Percentiles rank a stretch among this genome's conserved stretches.
These are phyloP conservation scores for Eucalyptus regnans DNA, from an alignment of 345 rosid species.

Conservation along the genomic window DNA sequence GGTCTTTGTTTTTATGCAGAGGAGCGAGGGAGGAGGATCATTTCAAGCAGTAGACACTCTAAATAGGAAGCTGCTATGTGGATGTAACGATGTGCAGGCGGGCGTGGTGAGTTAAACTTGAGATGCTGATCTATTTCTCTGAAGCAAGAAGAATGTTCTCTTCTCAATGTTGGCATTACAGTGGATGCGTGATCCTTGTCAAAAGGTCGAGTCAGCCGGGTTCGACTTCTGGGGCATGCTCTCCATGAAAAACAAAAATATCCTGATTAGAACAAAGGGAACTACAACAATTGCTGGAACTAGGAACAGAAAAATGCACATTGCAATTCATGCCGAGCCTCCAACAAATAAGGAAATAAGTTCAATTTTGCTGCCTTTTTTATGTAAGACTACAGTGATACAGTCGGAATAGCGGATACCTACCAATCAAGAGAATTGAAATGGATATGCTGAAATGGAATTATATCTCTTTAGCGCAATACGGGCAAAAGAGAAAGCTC, in stretches of 20 bases:
- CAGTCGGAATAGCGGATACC: background rate
- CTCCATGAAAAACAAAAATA: background rate
- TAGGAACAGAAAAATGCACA: background rate
- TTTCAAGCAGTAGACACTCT: slow-evolving; percentile 47
- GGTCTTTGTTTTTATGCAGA: background rate
- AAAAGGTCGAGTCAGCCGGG: slow-evolving; percentile 3
- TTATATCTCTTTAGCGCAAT: background rate
- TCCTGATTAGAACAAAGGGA: background rate
- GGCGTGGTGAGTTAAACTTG: slow-evolving; percentile 5
- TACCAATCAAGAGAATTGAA: background rate
- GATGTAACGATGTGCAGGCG: slow-evolving; percentile 26
- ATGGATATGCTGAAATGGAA: background rate
- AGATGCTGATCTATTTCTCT: background rate
- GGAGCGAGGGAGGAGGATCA: slow-evolving; percentile 1
- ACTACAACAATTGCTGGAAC: background rate
- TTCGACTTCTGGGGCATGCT: slow-evolving; percentile 27
- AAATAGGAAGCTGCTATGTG: slow-evolving; percentile 39
- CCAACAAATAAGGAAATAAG: background rate
- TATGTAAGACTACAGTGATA: background rate
- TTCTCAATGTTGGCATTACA: background rate
- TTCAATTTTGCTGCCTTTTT: background rate
- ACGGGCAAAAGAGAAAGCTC: background rate
- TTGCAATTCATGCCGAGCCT: background rate
- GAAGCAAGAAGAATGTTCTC: background rate
- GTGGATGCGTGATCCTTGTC: background rate